A percentile compares a stretch with the other conserved stretches of the same genome.
Conservation (phyloP, 768 basidiomycete genomes). For the Suillus subluteus region DNA sequence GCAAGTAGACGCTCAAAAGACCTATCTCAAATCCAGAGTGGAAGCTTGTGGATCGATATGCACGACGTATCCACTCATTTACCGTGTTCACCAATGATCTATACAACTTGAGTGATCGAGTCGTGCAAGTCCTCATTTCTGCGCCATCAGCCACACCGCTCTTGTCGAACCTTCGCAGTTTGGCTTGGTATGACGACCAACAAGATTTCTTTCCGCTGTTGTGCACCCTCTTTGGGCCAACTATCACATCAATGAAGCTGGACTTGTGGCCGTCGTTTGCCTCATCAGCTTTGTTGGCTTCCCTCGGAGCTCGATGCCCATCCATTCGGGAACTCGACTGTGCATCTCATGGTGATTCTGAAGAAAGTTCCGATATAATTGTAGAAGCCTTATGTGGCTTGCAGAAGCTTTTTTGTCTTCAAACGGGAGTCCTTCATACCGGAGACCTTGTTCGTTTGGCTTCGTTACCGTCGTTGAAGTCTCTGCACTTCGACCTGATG, state of each 20-base stretch:
- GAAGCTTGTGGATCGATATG: not conserved
- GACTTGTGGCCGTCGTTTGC: not conserved
- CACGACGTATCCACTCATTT: not conserved
- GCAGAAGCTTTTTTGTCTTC: not conserved
- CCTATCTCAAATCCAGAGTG: not conserved
- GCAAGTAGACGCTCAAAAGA: not conserved
- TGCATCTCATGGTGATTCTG: not conserved
- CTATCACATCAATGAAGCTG: not conserved
- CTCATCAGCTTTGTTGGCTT: not conserved
- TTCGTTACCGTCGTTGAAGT: not conserved
- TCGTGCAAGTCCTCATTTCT: not conserved
- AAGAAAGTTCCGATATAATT: not conserved
- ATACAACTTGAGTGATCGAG: not conserved
- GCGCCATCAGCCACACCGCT: not conserved
- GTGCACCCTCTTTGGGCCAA: not conserved
- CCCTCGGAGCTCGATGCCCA: not conserved
- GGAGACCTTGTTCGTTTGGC: not conserved
- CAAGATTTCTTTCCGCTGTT: not conserved
- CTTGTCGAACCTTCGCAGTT: slow-evolving; percentile 1
- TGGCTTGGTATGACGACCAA: not conserved
- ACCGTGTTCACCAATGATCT: not conserved
- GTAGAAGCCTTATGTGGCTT: not conserved
- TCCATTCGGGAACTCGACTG: not conserved
- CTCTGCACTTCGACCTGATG: not conserved
- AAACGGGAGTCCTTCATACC: not conserved